Base-by-base conservation (phyloP, 805 yeast species). In the Saturnispora bothae region DNA sequence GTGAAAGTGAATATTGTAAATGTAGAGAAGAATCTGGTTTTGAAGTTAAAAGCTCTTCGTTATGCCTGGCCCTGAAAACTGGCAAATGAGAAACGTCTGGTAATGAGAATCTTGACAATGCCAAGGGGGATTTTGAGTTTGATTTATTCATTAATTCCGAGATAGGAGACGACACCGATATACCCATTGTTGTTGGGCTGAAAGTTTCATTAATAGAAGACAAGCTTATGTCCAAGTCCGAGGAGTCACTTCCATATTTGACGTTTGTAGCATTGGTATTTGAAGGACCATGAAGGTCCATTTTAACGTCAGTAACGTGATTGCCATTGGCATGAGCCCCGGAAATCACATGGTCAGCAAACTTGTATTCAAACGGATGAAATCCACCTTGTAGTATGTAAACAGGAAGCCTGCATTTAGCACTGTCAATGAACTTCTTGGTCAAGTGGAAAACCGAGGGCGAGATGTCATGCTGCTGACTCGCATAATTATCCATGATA, bases 21-120 rank as follows among this genome's bases (percentile, higher is more conserved):
- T 49, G 54, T 19, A 60, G 32, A 2, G 53, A 35, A 5, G 41
- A 31, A 39, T 59, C 65, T 0, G 57, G 49, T 26, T 45, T 46
- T 5, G 46, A 25, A 5, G 54, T 40, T 19, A 60, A 33, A 9
- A 60, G 42, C 48, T 77, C 82, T 49, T 77, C 83, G 43, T 75
- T 72, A 63, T 67, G 71, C 31, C 69, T 52, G 5, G 66, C 60
- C 45, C 65, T 65, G 53, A 68, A 68, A 25, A 71, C 59, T 46
- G 68, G 76, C 45, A 49, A 51, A 44, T 39, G 53, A 17, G 58
- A 61, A 13, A 38, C 38, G 16, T 59, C 61, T 1, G 83, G 83
- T 26, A 77, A 60, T 26, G 64, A 61, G 48, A 77, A 77, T 46
- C 74, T 70, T 3, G 78, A 65, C 20, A 72, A 54, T 38, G 16